Evolutionary conservation across 306 rosid species (phyloP), one percentile per base, ranked within the genome.

Genomic region (Rosa chinensis): DNA sequence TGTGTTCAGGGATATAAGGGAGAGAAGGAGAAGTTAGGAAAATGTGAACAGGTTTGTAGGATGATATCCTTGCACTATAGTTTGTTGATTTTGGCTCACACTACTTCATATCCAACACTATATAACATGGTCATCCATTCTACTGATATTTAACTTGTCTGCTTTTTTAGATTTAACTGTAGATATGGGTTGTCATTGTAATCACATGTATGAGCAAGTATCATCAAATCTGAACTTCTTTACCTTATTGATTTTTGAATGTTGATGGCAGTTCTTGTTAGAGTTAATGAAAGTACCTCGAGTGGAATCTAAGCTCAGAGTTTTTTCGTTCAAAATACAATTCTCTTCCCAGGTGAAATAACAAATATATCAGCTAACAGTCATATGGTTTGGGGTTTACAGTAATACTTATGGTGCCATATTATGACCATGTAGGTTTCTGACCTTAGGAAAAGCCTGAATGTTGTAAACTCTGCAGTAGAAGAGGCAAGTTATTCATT

Each of bases 281-380:
- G 92, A 85, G 75, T 85, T 86, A n/a, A 86, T 94, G 93, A 84
- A 94, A 88, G 97, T 94, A 75, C 97, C 98, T 48, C 92, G 97
- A 67, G 97, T 85, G 74, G 98, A 94, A 87, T 82, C 88, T 77
- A 94, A 94, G 84, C 98, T 94, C 53, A 84, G 92, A 87, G 97
- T 94, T 58, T 91, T 90, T 79, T 87, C 87, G 43, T 94, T 94
- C 90, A 94, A 89, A 90, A 91, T 90, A 77, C 97, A 89, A 79
- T 94, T 94, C 87, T 72, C 62, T 43, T 85, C 91, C 77, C 98
- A 94, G 98, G 98, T 94, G 42, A 75, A 81, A n/a, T 21, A 72
- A 43, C 40, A 49, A 69, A 56, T 52, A 56, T 64, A 40, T 83
- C 39, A 52, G 58, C 70, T 40, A 70, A 42, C 55, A 76, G n/a